A percentile compares a stretch with the other conserved stretches of the same genome.
These are phyloP conservation scores for Chaetomium cochliodes DNA, from an alignment of 495 filamentous ascomycete species.

Conservation along the genomic window DNA sequence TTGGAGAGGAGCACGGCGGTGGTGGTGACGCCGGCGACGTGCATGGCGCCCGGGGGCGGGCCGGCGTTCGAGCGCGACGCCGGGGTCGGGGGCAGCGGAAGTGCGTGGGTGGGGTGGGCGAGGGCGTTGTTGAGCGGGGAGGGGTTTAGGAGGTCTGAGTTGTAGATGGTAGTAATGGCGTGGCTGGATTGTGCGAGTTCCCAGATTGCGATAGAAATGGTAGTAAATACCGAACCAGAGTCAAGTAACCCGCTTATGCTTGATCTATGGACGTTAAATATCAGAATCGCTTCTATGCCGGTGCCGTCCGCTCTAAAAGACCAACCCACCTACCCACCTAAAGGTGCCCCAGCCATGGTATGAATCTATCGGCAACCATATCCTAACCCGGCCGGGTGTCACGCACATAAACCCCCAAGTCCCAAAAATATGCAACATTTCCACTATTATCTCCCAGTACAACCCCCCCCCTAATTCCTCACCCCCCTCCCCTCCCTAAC, in stretches of 20 bases:
- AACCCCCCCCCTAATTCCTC: not conserved
- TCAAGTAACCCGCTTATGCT: not conserved
- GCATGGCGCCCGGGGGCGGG: too few species aligned
- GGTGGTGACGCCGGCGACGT: too few species aligned
- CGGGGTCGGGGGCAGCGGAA: too few species aligned
- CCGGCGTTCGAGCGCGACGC: too few species aligned
- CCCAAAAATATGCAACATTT: not conserved
- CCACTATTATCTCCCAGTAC: not conserved
- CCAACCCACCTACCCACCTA: not conserved
- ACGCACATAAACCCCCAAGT: not conserved
- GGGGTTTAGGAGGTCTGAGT: too few species aligned
- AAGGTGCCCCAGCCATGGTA: not conserved
- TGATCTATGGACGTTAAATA: not conserved
- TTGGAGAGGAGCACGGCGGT: too few species aligned
- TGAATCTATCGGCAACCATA: slow-evolving; percentile 5
- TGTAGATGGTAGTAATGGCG: too few species aligned
- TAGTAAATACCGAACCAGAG: not conserved
- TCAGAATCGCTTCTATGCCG: slow-evolving; percentile 1
- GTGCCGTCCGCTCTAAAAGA: not conserved
- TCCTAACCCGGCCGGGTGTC: not conserved
- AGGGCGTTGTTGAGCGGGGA: too few species aligned
- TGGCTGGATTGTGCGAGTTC: too few species aligned
- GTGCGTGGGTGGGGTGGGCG: too few species aligned
- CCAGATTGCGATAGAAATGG: too few species aligned
- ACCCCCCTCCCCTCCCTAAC: slow-evolving; percentile 20